These are phyloP conservation scores for Agaricus sinodeliciosus DNA, from an alignment of 768 basidiomycete species.

Conservation along the genomic window DNA sequence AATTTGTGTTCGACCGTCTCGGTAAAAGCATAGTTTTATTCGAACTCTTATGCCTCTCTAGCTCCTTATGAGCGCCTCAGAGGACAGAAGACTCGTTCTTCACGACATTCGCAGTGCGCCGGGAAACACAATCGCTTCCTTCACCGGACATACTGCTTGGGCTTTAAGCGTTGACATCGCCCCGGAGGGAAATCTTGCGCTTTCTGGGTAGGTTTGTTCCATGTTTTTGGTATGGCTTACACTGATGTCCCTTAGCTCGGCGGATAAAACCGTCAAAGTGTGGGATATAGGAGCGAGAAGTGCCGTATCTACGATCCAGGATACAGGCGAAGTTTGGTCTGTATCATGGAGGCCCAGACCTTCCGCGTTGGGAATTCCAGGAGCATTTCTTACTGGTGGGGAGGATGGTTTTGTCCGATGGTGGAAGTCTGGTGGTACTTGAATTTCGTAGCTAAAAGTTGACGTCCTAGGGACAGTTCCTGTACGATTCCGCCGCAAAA, in stretches of 20 bases:
- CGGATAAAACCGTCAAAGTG: slow-evolving; percentile 80
- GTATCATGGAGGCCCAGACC: slow-evolving; percentile 74
- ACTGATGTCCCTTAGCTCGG: slow-evolving; percentile 17
- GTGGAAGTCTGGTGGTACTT: slow-evolving; percentile 67
- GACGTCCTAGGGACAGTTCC: too few species aligned
- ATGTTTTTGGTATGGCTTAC: slow-evolving; percentile 1
- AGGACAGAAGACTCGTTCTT: slow-evolving; percentile 86
- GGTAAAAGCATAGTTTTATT: not conserved
- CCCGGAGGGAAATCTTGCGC: slow-evolving; percentile 70
- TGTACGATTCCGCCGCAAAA: not conserved
- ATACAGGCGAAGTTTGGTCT: slow-evolving; percentile 78
- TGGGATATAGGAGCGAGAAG: slow-evolving; percentile 78
- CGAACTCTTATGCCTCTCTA: slow-evolving; percentile 21
- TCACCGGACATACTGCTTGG: slow-evolving; percentile 90
- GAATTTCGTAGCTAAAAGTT: slow-evolving; percentile 11
- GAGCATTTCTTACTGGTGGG: slow-evolving; percentile 69
- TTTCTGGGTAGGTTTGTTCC: slow-evolving; percentile 60
- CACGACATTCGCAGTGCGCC: slow-evolving; percentile 82
- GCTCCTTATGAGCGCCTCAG: slow-evolving; percentile 86
- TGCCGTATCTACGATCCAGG: slow-evolving; percentile 71
- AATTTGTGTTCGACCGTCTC: slow-evolving; percentile 9
- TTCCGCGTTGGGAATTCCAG: slow-evolving; percentile 45
- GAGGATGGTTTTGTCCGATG: slow-evolving; percentile 70
- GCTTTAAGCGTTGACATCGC: slow-evolving; percentile 79
- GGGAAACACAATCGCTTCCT: slow-evolving; percentile 77